Base-by-base conservation (phyloP, 768 basidiomycete species). In the Lactarius akahatsu region DNA sequence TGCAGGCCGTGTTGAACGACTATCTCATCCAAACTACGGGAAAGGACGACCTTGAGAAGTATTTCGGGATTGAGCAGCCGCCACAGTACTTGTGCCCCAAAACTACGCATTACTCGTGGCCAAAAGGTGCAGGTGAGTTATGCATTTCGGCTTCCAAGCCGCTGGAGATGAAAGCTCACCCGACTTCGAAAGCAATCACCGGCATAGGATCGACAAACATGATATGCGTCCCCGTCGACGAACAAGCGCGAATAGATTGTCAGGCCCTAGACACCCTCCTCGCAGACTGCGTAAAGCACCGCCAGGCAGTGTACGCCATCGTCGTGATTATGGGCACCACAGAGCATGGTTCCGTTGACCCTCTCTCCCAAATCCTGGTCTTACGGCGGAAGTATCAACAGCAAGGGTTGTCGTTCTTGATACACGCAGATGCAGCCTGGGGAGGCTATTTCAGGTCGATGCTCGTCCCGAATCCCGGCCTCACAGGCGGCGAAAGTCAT, bases 361-460 rank as follows among this genome's bases (percentile, higher is more conserved):
- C 78, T 0, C 68, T 83, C 18, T 71, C 72, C 30, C 70, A 79
- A 55, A 75, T 83, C 23, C 43, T 81, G 34, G 62, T 70, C 0
- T 62, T 81, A 3, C 77, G 80, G 3, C 62, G 74, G 5, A 71
- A 78, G 68, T 76, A 73, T 28, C 71, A 72, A 59, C 63, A 55
- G 32, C 69, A 71, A 43, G 80, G 80, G 0, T 70, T 82, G 16
- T 74, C 71, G 0, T 82, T 82, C 68, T 38, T 80, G 23, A 65
- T 82, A 5, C 81, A 82, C 60, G 78, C 76, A 20, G 81, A 83
- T 63, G 81, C 77, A 6, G 81, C 81, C 1, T 82, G 81, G 82
- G 81, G 82, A 5, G 79, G 78, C 5, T 83, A 82, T 70, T 83
- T 82, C 63, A 71, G 75, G 4, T 73, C 75, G 3, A 76, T 76